Evolutionary conservation across 2,329 filamentous ascomycete genomes (phyloP), one percentile per base, ranked within the genome.

Genomic region (Talaromyces marneffei): DNA sequence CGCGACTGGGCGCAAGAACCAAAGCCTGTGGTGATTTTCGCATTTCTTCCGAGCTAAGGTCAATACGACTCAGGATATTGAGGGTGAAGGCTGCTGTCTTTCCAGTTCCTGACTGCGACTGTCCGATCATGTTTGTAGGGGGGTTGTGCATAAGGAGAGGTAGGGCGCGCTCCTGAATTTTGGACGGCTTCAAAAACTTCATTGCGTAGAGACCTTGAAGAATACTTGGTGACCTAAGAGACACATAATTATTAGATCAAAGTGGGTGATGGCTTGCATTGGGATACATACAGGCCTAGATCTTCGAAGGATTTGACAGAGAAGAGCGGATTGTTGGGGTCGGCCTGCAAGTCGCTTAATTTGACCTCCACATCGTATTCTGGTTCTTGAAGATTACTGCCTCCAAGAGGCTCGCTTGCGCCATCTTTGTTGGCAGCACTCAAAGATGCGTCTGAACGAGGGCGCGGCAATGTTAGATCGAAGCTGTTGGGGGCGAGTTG

Each of bases 21-120:
- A 99, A 79, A 14, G 92, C 92, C 78, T 99, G 94, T 1, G 93
- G 92, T 2, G 71, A 72, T 53, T 68, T 72, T 48, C 71, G 70
- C 66, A 84, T 81, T 29, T 85, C 78, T 20, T 87, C 82, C 65
- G 84, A 82, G 57, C 72, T 80, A 62, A 92, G 84, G 71, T 99
- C 91, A 71, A 97, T 78, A 65, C 94, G 91, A 62, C 90, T 90
- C 42, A 99, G 83, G 63, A 96, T 89, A 64, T 96, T 96, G 64
- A 96, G 87, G 50, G 94, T 90, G 75, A 99, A 99, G 23, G 94
- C 94, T 20, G 92, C 94, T 0, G 94, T 99, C 82, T 99, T 99
- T 71, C 94, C 94, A 20, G 94, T 99, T 68, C 94, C 94, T 2
- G 94, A 99, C 76, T 99, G 94, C n/a, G 94, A 99, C 78, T 99